Evolutionary conservation across 495 filamentous ascomycete genomes (phyloP).

Genomic region (Halenospora varia): DNA sequence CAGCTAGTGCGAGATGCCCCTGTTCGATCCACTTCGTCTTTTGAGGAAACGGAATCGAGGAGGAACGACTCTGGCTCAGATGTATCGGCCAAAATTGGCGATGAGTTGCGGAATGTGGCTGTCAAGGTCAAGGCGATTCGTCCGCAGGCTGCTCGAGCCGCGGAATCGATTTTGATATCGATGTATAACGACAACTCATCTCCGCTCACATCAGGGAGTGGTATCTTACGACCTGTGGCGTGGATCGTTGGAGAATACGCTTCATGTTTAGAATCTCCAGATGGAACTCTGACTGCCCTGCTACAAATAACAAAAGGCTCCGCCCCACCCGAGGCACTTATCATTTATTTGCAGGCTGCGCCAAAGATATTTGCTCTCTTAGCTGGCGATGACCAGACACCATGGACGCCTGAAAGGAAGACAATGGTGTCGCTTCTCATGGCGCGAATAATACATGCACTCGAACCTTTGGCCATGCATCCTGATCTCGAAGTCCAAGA

Average conservation of each 20-base stretch:
- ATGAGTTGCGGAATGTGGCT: conserved; percentile 80
- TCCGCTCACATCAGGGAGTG: conserved; percentile 38
- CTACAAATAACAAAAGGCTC: conserved; percentile 63
- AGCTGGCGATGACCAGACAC: conserved; percentile 45
- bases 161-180: conserved; percentile 65
- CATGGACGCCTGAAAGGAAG: conserved; percentile 63
- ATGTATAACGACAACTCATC: conserved; percentile 37
- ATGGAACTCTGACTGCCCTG: conserved; percentile 65
- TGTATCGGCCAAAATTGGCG: conserved; percentile 69
- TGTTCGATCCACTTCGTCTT: conserved; percentile 18
- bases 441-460: conserved; percentile 71
- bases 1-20: conserved; percentile 72
- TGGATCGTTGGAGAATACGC: conserved; percentile 91
- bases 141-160: conserved; percentile 72
- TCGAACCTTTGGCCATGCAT: conserved; percentile 73
- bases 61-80: conserved; percentile 28
- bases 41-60: conserved; percentile 3
- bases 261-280: conserved; percentile 57
- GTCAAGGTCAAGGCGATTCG: conserved; percentile 87
- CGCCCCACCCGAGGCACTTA: conserved; percentile 54
- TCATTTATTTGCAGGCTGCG: conserved; percentile 78
- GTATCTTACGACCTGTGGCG: conserved; percentile 64
- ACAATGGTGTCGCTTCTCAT: conserved; percentile 70
- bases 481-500: conserved; percentile 95
- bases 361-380: conserved; percentile 78